Conservation (phyloP, 306 rosid species). For the Medicago lupulina region DNA sequence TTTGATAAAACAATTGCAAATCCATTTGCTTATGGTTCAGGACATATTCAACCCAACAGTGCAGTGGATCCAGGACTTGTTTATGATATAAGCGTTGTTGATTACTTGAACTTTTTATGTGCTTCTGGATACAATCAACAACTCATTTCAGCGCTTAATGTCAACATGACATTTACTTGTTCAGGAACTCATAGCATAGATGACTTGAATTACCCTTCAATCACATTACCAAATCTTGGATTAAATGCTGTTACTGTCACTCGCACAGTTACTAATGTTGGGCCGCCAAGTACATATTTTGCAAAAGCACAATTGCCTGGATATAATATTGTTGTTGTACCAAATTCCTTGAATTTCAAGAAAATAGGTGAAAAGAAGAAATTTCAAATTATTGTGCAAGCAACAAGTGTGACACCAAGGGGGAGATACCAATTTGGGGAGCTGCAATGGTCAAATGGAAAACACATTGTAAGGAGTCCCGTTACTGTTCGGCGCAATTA, state of each 20-base stretch:
- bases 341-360: constrained; percentile 49
- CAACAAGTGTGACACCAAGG: constrained; percentile 16
- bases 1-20: neutral
- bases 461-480: constrained; percentile 60
- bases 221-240: constrained; percentile 52
- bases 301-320: constrained; percentile 52
- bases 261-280: constrained; percentile 50
- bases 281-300: constrained; percentile 57
- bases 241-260: constrained; percentile 32
- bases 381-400: constrained; percentile 45
- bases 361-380: constrained; percentile 60
- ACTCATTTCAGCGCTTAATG: constrained; percentile 31
- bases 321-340: constrained; percentile 49
- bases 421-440: constrained; percentile 40
- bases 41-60: neutral
- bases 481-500: constrained; percentile 50
- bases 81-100: neutral
- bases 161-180: constrained; percentile 43
- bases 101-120: neutral
- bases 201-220: constrained; percentile 76
- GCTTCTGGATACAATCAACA: constrained; percentile 40
- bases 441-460: constrained; percentile 58
- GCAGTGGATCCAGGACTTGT: neutral
- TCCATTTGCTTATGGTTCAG: neutral
- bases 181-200: constrained; percentile 38